Base-by-base conservation (phyloP, 768 basidiomycete genomes). In the Suillus sp. region DNA sequence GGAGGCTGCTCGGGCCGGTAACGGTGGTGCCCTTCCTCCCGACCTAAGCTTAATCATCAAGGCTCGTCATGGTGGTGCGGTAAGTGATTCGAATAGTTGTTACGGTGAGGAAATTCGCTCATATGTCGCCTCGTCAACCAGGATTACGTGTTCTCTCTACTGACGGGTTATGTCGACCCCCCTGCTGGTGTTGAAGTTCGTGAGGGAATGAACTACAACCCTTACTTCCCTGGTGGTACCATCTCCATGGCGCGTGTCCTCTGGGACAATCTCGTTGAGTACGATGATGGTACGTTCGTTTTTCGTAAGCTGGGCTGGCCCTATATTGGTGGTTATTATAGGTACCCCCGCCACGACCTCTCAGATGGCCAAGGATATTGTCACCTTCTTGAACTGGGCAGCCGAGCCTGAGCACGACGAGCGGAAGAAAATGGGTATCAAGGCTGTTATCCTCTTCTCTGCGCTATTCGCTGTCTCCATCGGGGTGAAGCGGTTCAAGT, bases 321-420 rank as follows among this genome's bases (percentile, higher is more conserved):
- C 2, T 5, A 22, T 43, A 22, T 45, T 74, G 40, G 75, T 47
- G 1, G 55, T 64, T 30, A 35, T 48, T 47, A 18, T 54, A 95
- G 93, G 92, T 56, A 99, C 97, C 4, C 95, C 97, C 16, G 93
- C 96, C 14, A 99, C 97, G 55, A 90, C 95, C 7, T 92, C 94
- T 6, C 97, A 99, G 77, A 96, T 99, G 96, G 96, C 97, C 69
- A 99, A 99, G 84, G 97, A 99, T 73, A 95, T 99, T 60, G 86
- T 86, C 53, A 93, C 92, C 2, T 98, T 99, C 90, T 80, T 99
- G 57, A 88, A 87, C 79, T 99, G 96, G 96, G 93, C 96, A 20
- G 87, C 97, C 62, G 97, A 99, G 77, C 97, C 97, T 35, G 97
- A 99, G 76, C 92, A 96, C 71, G 97, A 99, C 73, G 91, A 96